A percentile compares a stretch with the other conserved stretches of the same genome.
phyloP scores from a whole-genome alignment of 169 alveolate genomes.

The Eimeria tenella region DNA sequence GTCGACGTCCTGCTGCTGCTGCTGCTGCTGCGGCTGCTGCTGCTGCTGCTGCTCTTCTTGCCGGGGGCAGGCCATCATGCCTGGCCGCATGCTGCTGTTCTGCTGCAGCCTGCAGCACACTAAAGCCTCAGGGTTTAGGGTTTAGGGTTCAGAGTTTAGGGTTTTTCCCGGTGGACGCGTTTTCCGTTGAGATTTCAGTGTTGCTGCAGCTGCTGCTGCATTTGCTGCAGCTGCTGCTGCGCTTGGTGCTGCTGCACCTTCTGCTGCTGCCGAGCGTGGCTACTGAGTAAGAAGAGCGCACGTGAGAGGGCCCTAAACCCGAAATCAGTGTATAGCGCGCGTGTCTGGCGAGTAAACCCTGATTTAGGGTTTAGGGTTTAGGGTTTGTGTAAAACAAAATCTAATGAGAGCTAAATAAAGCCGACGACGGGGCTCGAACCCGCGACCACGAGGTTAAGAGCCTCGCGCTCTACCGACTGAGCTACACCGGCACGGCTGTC shows the following conservation, averaged over 20 bases:
- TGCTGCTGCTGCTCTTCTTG: not conserved
- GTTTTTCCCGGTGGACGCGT: too few species aligned
- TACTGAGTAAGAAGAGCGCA: too few species aligned
- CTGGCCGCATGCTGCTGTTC: too few species aligned
- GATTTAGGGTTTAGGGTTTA: too few species aligned
- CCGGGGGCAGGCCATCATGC: not conserved
- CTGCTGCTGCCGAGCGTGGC: not conserved
- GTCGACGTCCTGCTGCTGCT: not conserved
- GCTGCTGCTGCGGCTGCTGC: not conserved
- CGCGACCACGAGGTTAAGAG: constrained; percentile 99
- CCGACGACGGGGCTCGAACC: constrained; percentile 98
- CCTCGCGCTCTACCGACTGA: constrained; percentile 99
- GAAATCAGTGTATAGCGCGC: too few species aligned
- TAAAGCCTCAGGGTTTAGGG: too few species aligned
- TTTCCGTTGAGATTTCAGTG: too few species aligned
- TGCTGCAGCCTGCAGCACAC: too few species aligned
- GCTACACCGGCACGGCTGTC: constrained; percentile 89
- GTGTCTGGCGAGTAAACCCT: too few species aligned
- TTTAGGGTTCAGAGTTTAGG: too few species aligned
- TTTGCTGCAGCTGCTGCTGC: not conserved
- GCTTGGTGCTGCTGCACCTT: not conserved
- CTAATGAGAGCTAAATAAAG: not conserved
- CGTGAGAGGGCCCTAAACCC: too few species aligned
- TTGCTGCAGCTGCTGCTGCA: not conserved
- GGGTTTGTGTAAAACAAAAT: too few species aligned